phyloP scores from a whole-genome alignment of 2,329 filamentous ascomycete species.

The Aspergillus hortae region DNA sequence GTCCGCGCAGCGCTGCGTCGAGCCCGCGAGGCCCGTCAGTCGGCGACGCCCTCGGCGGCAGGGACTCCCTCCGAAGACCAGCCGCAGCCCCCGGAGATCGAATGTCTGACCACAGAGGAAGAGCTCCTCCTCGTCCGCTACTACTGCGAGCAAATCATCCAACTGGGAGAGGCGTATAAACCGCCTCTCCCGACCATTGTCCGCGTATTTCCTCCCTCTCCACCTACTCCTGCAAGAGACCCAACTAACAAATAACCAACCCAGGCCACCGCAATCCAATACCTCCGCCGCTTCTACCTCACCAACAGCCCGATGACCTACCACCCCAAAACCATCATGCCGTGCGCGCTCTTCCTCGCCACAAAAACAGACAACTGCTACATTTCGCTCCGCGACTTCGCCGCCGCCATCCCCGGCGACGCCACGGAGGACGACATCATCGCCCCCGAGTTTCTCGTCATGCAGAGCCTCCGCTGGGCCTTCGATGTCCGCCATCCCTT shows the following conservation, averaged over 20 bases:
- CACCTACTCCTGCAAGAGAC: neutral
- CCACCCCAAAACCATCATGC: constrained; percentile 81
- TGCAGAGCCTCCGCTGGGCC: constrained; percentile 87
- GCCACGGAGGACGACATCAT: constrained; percentile 78
- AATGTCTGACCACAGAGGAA: constrained; percentile 78
- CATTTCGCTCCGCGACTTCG: constrained; percentile 63
- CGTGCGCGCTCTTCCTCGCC: constrained; percentile 87
- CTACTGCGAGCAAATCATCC: constrained; percentile 63
- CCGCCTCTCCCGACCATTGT: constrained; percentile 56
- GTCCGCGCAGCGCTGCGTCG: constrained; percentile 56
- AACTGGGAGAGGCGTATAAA: constrained; percentile 58
- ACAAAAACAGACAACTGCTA: constrained; percentile 89
- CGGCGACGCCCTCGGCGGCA: constrained; percentile 28
- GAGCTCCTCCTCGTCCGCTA: constrained; percentile 78
- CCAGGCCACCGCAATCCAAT: constrained; percentile 77
- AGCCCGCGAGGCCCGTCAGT: constrained; percentile 34
- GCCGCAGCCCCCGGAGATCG: constrained; percentile 49
- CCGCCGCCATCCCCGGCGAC: constrained; percentile 64
- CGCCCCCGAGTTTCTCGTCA: constrained; percentile 86
- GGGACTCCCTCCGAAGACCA: constrained; percentile 29
- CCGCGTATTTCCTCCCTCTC: constrained; percentile 44
- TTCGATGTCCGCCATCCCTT: constrained; percentile 92
- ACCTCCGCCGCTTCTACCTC: constrained; percentile 90
- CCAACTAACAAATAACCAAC: neutral
- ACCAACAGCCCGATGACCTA: constrained; percentile 97